Base-by-base conservation (phyloP, 176 grass and related monocot species). In the Raddia distichophylla region DNA sequence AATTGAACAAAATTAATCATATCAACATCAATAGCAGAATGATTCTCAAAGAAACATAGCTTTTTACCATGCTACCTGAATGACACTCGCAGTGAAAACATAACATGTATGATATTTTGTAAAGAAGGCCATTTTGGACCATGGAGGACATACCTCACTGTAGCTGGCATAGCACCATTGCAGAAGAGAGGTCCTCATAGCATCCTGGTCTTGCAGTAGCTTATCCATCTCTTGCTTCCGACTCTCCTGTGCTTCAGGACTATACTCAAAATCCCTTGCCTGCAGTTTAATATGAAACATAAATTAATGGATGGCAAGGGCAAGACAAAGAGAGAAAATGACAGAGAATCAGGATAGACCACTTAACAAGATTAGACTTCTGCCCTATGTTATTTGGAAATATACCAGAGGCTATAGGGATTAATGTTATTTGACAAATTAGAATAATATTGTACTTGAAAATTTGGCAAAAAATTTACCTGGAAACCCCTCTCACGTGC, bases 121-220 rank as follows among this genome's bases (percentile, higher is more conserved):
- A 60, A 67, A 71, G 7, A 66, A 74, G 51, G 18, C n/a, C 40
- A 49, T 22, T 74, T 42, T 50, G n/a, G 12, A 90, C 60, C 17
- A 4, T 19, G 33, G 19, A 84, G 90, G 22, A 40, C 17, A 70
- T 89, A 99, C 96, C 96, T 99, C 96, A 0, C 96, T 94, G 76
- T 99, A 99, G 73, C 93, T 99, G 40, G 96, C 93, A 91, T 93
- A 93, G 55, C 93, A 99, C 93, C 96, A 95, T 66, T 99, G 96
- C 50, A 93, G 67, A 86, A 99, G 93, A 55, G 91, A 95, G 11
- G 86, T 86, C 72, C 86, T 92, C 91, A 90, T 99, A 35, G 58
- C 60, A 83, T 90, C 96, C 80, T 99, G 91, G 56, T 99, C 96
- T 66, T 93, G 90, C 53, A 91, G 56, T 72, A 99, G 77, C 55